Conservation (phyloP, 306 rosid genomes). For the Cicer bijugum region DNA sequence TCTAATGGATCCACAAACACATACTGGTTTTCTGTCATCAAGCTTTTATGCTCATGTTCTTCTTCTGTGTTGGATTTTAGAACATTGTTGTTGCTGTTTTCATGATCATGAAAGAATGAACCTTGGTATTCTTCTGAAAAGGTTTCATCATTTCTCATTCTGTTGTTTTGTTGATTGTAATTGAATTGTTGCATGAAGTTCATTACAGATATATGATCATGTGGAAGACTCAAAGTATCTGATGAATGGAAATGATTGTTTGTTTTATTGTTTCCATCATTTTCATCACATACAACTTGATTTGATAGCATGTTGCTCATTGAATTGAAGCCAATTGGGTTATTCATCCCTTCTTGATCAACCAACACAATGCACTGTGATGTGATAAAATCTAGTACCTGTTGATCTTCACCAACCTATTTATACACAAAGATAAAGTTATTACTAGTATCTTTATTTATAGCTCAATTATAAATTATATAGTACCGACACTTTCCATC, state of each 20-base stretch:
- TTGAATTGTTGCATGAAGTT: conserved; percentile 69
- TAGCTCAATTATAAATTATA: neutral
- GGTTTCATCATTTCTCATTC: conserved; percentile 46
- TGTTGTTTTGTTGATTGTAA: conserved; percentile 50
- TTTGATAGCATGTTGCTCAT: conserved; percentile 56
- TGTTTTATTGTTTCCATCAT: conserved; percentile 48
- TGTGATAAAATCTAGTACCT: conserved; percentile 67
- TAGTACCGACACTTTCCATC: too few species aligned
- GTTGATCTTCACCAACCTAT: conserved; percentile 78
- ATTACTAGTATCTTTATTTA: neutral
- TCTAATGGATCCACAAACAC: conserved; percentile 47
- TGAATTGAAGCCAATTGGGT: conserved; percentile 50
- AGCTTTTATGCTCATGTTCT: too few species aligned
- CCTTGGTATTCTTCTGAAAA: conserved; percentile 60
- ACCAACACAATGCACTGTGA: conserved; percentile 56
- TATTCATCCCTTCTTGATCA: conserved; percentile 58
- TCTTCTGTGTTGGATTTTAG: conserved; percentile 45
- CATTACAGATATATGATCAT: conserved; percentile 52
- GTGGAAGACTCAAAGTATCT: conserved; percentile 55
- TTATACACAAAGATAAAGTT: neutral
- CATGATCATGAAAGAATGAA: conserved; percentile 53
- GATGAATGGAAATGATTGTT: conserved; percentile 49
- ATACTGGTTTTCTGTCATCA: too few species aligned
- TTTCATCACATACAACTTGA: conserved; percentile 46
- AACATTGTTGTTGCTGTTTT: conserved; percentile 49